Conservation (phyloP, 495 filamentous ascomycete genomes). For the Rusavskia elegans region DNA sequence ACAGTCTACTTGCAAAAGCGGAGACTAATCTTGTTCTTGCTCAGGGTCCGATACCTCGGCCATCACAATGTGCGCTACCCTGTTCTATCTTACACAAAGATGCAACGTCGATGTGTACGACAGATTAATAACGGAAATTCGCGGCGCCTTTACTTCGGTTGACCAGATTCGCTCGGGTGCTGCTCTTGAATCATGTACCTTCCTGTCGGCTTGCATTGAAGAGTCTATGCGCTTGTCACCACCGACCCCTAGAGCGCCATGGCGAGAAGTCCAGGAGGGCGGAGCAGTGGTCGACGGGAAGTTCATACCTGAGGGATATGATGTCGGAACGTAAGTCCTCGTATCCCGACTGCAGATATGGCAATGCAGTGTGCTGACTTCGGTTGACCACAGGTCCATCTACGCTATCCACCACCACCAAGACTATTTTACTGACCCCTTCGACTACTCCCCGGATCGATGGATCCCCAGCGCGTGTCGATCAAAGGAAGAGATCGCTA, state of each 20-base stretch:
- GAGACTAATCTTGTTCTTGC: too few species aligned
- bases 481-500: too few species aligned
- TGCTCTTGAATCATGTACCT: slow-evolving; percentile 16
- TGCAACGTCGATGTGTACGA: slow-evolving; percentile 13
- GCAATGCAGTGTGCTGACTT: too few species aligned
- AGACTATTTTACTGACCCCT: too few species aligned
- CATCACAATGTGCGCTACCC: slow-evolving; percentile 12
- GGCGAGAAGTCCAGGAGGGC: slow-evolving; percentile 7
- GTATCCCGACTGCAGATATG: too few species aligned
- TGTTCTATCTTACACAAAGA: slow-evolving; percentile 22
- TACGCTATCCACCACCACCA: too few species aligned
- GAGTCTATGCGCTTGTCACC: slow-evolving; percentile 19
- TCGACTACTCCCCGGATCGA: too few species aligned
- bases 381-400: not conserved
- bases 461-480: too few species aligned
- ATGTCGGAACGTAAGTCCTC: too few species aligned
- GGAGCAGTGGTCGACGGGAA: slow-evolving; percentile 11
- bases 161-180: slow-evolving; percentile 17
- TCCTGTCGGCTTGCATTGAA: slow-evolving; percentile 17
- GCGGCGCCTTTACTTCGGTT: slow-evolving; percentile 11
- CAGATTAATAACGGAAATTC: slow-evolving; percentile 17
- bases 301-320: slow-evolving; percentile 11
- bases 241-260: slow-evolving; percentile 4
- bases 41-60: slow-evolving; percentile 16
- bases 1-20: too few species aligned